Conservation (phyloP, 179 eudicot genomes). For the Spergularia azorica region DNA sequence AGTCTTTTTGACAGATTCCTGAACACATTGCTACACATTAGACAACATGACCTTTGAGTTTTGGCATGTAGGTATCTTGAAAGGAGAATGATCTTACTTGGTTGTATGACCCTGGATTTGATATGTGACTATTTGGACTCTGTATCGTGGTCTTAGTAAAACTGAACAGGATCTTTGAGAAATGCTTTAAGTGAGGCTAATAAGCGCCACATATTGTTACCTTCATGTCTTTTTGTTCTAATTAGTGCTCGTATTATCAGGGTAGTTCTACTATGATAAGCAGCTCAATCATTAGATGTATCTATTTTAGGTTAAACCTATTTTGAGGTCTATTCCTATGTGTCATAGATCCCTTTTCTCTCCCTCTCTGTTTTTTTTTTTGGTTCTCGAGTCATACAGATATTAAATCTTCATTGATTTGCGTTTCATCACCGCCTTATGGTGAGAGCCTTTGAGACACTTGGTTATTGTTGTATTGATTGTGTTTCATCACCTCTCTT, state of each 20-base stretch:
- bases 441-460: background rate
- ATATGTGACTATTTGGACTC: slow-evolving; percentile 4
- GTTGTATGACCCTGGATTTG: slow-evolving; percentile 3
- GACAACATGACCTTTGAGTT: background rate
- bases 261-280: background rate
- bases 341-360: background rate
- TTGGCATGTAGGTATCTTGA: slow-evolving; percentile 8
- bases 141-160: background rate
- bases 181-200: background rate
- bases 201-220: background rate
- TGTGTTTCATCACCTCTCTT: background rate
- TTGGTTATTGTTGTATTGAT: background rate
- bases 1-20: slow-evolving; percentile 8
- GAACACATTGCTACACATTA: background rate
- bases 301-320: background rate
- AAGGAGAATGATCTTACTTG: slow-evolving; percentile 8
- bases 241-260: background rate
- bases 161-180: background rate
- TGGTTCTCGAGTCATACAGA: background rate
- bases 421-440: background rate
- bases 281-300: background rate
- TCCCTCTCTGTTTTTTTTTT: background rate
- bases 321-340: background rate
- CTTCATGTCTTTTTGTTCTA: background rate
- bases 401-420: background rate